Percentiles rank a stretch among this genome's conserved stretches.
These are phyloP conservation scores for Aspergillus heteromorphus DNA, from an alignment of 495 filamentous ascomycete species.

Conservation along the genomic window DNA sequence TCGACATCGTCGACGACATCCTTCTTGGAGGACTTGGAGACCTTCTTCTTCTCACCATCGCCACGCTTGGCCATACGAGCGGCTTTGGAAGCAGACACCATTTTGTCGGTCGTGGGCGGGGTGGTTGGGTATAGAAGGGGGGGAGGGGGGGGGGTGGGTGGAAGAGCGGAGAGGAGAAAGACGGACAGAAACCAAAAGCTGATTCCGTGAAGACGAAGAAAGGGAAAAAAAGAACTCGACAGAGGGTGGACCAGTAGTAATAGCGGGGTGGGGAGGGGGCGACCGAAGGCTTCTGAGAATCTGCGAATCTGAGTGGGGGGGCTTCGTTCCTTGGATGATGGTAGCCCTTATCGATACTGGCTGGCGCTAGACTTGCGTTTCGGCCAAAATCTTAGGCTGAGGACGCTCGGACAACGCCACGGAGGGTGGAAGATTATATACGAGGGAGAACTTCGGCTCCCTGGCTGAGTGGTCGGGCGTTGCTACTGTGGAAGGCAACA, in stretches of 20 bases:
- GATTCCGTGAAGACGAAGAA: conserved; percentile 26
- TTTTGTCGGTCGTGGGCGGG: conserved; percentile 25
- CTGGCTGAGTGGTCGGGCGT: background rate
- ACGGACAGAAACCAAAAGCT: conserved; percentile 8
- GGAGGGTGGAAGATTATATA: conserved; percentile 1
- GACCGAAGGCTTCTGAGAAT: conserved; percentile 23
- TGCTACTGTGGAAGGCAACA: background rate
- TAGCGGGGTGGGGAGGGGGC: conserved; percentile 38
- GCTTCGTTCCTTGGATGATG: conserved; percentile 14
- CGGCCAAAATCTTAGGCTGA: no score
- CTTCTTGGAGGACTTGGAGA: conserved; percentile 65
- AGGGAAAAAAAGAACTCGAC: conserved; percentile 28
- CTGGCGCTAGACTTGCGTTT: no score
- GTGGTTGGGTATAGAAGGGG: conserved; percentile 8
- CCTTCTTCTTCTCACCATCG: conserved; percentile 64
- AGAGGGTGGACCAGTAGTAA: conserved; percentile 31
- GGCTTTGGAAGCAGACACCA: conserved; percentile 93
- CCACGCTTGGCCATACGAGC: conserved; percentile 94
- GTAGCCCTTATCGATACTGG: conserved; percentile 44
- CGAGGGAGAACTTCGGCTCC: background rate
- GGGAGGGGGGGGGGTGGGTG: conserved; percentile 6
- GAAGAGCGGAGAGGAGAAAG: conserved; percentile 9
- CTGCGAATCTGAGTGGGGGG: conserved; percentile 29
- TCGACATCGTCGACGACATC: conserved; percentile 48
- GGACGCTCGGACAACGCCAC: background rate